phyloP scores from a whole-genome alignment of 1,284 basidiomycete species.

The Taiwanofungus camphoratus region DNA sequence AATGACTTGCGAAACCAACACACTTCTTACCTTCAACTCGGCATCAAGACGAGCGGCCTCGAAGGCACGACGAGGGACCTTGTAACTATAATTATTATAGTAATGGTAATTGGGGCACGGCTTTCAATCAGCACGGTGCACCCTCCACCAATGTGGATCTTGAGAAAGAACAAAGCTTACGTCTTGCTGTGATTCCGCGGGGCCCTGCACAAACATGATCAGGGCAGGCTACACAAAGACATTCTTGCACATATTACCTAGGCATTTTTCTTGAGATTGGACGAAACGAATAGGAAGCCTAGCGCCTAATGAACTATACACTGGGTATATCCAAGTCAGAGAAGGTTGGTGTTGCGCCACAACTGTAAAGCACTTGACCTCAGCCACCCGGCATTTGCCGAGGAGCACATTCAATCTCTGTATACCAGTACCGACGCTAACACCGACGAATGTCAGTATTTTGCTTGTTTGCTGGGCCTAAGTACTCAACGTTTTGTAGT shows the following conservation, averaged over 20 bases:
- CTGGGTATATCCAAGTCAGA: no score
- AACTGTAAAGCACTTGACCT: conserved; percentile 36
- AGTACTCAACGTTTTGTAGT: conserved; percentile 29
- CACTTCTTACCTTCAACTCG: conserved; percentile 83
- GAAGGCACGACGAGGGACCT: conserved; percentile 97
- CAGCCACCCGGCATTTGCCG: conserved; percentile 31
- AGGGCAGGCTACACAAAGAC: conserved; percentile 32
- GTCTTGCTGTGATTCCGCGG: conserved; percentile 87
- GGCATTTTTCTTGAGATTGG: conserved; percentile 72
- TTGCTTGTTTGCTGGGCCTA: conserved; percentile 18
- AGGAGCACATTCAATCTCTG: conserved; percentile 16
- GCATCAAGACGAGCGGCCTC: conserved; percentile 98
- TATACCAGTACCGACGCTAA: conserved; percentile 36
- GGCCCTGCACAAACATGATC: conserved; percentile 51
- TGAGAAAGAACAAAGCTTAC: conserved; percentile 61
- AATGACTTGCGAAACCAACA: neutral
- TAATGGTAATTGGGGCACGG: conserved; percentile 52
- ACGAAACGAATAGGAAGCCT: conserved; percentile 24
- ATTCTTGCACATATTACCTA: conserved; percentile 48
- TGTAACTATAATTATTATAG: conserved; percentile 71
- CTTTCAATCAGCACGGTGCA: conserved; percentile 54
- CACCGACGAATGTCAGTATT: conserved; percentile 35
- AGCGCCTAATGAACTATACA: conserved; percentile 17
- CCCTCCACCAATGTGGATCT: conserved; percentile 66
- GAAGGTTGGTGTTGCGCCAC: conserved; percentile 29